Percentiles rank a stretch among this genome's conserved stretches.
These are phyloP conservation scores for Paraglomus occultum DNA, from an alignment of 192 early-diverging fungal genomes.

Conservation along the genomic window DNA sequence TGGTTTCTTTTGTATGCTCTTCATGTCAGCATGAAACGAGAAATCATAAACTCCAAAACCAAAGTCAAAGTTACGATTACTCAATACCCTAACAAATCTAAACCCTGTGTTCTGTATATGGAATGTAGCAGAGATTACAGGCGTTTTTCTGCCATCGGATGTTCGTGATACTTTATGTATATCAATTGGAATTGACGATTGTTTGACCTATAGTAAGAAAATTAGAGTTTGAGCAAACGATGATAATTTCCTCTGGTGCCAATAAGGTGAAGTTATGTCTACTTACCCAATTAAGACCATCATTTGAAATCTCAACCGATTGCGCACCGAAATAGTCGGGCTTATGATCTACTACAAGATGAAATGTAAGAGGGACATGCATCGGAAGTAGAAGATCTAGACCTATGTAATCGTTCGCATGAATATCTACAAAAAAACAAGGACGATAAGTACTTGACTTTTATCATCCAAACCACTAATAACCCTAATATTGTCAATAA, in stretches of 20 bases:
- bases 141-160: not conserved
- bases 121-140: slow-evolving; percentile 23
- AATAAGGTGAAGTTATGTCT: not conserved
- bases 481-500: not conserved
- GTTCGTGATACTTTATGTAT: not conserved
- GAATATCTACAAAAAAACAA: slow-evolving; percentile 38
- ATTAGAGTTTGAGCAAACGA: not conserved
- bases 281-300: slow-evolving; percentile 43
- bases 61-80: slow-evolving; percentile 33
- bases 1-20: not conserved
- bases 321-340: slow-evolving; percentile 27
- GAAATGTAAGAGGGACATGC: slow-evolving; percentile 18
- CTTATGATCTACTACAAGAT: slow-evolving; percentile 18
- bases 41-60: slow-evolving; percentile 39
- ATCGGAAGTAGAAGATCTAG: slow-evolving; percentile 53
- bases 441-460: not conserved
- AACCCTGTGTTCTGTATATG: slow-evolving; percentile 36
- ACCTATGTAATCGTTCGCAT: slow-evolving; percentile 52
- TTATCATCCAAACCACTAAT: not conserved
- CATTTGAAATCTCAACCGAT: slow-evolving; percentile 37
- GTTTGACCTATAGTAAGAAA: slow-evolving; percentile 4
- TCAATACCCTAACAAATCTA: slow-evolving; percentile 41
- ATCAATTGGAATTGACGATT: slow-evolving; percentile 4
- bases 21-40: slow-evolving; percentile 37
- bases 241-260: too few species aligned